Conservation (phyloP, 352 stramenopile genomes). For the Phytophthora niederhauseri region DNA sequence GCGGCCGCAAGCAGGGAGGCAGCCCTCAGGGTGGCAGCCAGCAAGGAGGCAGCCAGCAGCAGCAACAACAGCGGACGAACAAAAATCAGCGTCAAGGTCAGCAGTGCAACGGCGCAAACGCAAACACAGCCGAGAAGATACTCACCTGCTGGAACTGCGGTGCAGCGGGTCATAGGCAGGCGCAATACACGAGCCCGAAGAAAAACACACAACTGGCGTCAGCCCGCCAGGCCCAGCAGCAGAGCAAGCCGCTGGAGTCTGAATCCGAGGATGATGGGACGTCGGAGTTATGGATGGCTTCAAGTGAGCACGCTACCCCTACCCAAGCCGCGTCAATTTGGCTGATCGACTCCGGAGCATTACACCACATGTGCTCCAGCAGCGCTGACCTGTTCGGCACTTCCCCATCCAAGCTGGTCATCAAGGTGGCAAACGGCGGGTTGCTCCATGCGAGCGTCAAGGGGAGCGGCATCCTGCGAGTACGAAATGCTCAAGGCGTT, state of each 20-base stretch:
- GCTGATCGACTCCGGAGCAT: constrained; percentile 2
- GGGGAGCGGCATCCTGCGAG: constrained; percentile 2
- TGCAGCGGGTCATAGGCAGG: not conserved
- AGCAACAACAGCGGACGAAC: not conserved
- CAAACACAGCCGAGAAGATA: not conserved
- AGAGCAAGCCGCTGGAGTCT: not conserved
- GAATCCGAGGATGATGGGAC: not conserved
- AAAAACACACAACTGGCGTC: not conserved
- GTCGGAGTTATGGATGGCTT: not conserved
- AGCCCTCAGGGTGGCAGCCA: not conserved
- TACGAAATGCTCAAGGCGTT: not conserved
- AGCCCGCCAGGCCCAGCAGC: not conserved
- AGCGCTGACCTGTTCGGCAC: not conserved
- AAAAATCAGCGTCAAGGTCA: not conserved
- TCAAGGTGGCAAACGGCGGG: constrained; percentile 9
- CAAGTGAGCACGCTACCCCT: not conserved
- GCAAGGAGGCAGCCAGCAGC: not conserved
- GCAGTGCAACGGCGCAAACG: not conserved
- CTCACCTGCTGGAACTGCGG: not conserved
- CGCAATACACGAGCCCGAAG: not conserved
- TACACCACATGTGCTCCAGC: constrained; percentile 3
- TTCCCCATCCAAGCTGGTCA: constrained; percentile 1
- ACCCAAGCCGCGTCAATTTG: not conserved
- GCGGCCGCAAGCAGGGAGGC: not conserved
- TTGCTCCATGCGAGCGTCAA: not conserved